These are phyloP conservation scores for Hibiscus tridactylites DNA, from an alignment of 345 rosid genomes.

Conservation along the genomic window DNA sequence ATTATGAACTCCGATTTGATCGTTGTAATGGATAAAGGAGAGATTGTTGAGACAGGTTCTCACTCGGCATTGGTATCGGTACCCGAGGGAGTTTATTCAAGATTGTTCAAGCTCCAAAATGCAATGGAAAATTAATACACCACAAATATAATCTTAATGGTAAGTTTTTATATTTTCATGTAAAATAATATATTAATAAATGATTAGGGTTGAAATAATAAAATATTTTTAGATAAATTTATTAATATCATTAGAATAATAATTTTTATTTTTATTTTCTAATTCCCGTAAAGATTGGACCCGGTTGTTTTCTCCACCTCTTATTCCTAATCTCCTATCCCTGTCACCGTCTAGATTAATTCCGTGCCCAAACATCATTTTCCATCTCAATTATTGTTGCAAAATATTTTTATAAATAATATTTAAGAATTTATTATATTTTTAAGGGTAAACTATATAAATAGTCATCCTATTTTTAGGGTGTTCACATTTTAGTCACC, in stretches of 20 bases:
- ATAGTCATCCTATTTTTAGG: too few species aligned
- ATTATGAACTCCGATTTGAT: constrained; percentile 56
- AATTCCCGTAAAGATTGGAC: background rate
- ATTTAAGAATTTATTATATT: too few species aligned
- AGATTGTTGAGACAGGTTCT: constrained; percentile 63
- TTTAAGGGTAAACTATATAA: too few species aligned
- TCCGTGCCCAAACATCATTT: background rate
- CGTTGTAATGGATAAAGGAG: constrained; percentile 63
- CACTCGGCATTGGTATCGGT: constrained; percentile 43
- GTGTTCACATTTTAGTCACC: too few species aligned
- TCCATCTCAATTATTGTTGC: too few species aligned
- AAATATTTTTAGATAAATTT: too few species aligned
- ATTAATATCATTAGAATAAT: too few species aligned
- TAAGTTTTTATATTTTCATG: too few species aligned
- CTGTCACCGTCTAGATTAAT: background rate
- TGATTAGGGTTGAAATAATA: too few species aligned
- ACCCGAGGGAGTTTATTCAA: constrained; percentile 49
- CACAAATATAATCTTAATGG: background rate
- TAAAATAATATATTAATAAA: too few species aligned
- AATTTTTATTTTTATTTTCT: too few species aligned
- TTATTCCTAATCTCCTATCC: background rate
- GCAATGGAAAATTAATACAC: constrained; percentile 3
- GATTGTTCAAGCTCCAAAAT: constrained; percentile 46
- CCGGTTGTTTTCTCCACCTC: background rate
- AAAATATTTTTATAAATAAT: too few species aligned